Conservation (phyloP, 352 stramenopile species). For the Phytopythium boreale region DNA sequence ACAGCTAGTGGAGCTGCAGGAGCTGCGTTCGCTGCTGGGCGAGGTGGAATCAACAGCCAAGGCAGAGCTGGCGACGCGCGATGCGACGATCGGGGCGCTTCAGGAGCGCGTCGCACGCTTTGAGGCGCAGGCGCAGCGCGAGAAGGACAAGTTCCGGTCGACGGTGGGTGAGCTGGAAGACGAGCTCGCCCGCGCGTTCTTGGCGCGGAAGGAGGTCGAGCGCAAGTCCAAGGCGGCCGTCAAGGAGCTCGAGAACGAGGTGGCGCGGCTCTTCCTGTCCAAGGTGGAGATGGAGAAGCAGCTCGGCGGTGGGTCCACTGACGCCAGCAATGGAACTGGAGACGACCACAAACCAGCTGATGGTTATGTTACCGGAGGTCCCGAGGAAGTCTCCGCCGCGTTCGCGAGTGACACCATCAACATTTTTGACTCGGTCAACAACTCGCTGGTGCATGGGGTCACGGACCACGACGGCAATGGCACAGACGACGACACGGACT, state of each 20-base stretch:
- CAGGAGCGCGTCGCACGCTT: slow-evolving; percentile 24
- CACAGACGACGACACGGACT: slow-evolving; percentile 25
- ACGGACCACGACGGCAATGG: neutral
- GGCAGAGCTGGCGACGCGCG: slow-evolving; percentile 22
- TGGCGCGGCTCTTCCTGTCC: slow-evolving; percentile 45
- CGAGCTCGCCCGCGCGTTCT: slow-evolving; percentile 47
- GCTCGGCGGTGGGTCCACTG: slow-evolving; percentile 6
- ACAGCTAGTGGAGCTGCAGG: slow-evolving; percentile 32
- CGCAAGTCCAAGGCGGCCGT: slow-evolving; percentile 52
- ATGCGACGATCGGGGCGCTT: slow-evolving; percentile 21
- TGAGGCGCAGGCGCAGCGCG: slow-evolving; percentile 19
- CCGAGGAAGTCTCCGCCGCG: neutral
- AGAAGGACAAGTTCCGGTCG: slow-evolving; percentile 33
- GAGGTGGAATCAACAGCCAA: slow-evolving; percentile 32
- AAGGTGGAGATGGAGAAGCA: slow-evolving; percentile 56
- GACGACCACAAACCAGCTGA: neutral
- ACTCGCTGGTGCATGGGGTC: slow-evolving; percentile 9
- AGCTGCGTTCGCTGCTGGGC: slow-evolving; percentile 26
- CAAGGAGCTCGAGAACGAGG: slow-evolving; percentile 55
- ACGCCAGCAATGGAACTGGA: neutral
- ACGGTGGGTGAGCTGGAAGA: slow-evolving; percentile 47
- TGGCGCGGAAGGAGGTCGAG: slow-evolving; percentile 45
- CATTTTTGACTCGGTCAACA: slow-evolving; percentile 12
- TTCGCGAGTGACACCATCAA: neutral
- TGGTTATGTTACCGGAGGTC: neutral